phyloP scores from a whole-genome alignment of 2,329 filamentous ascomycete genomes.

The Paraconiothyrium sp. region DNA sequence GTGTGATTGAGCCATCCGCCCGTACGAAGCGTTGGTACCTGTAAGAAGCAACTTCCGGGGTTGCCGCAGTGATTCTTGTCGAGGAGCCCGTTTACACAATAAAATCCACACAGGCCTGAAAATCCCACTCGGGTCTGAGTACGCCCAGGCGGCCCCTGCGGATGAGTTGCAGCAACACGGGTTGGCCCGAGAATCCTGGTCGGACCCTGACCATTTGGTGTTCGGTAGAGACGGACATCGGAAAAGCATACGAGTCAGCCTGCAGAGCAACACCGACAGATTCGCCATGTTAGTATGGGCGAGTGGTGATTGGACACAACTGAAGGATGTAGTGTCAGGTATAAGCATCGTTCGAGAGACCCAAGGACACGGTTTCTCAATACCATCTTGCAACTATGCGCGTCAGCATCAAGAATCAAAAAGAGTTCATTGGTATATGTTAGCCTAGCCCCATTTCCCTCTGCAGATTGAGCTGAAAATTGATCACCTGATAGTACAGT shows the following conservation, averaged over 20 bases:
- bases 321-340: constrained; percentile 1
- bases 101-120: not conserved
- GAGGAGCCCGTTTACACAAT: not conserved
- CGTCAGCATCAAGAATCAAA: constrained; percentile 3
- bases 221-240: constrained; percentile 5
- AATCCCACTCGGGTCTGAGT: not conserved
- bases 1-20: not conserved
- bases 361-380: not conserved
- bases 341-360: not conserved
- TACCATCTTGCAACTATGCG: not conserved
- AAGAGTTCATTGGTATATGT: constrained; percentile 14
- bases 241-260: not conserved
- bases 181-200: not conserved
- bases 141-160: not conserved
- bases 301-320: not conserved
- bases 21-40: not conserved
- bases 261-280: not conserved
- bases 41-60: too few relatives aligned
- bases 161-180: not conserved
- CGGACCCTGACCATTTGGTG: not conserved
- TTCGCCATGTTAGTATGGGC: not conserved
- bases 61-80: not conserved
- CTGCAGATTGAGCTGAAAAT: constrained; percentile 1
- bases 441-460: not conserved
- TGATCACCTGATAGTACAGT: constrained; percentile 5